Evolutionary conservation across 371 early-diverging fungal genomes (phyloP).

Genomic region (Funneliformis caledonium): DNA sequence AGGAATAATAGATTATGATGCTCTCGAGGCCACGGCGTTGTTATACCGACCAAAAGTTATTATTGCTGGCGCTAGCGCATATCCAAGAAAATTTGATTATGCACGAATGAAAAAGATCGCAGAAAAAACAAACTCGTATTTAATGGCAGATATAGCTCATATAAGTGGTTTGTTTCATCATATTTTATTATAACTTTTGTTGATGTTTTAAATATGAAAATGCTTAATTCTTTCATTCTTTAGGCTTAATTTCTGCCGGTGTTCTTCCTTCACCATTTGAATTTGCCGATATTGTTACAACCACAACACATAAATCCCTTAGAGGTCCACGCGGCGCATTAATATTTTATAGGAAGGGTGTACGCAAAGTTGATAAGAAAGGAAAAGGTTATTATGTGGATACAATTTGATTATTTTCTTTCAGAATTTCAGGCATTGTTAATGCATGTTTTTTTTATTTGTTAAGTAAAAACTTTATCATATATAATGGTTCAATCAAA

Average conservation of each 20-base stretch:
- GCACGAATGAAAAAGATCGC: conserved; percentile 90
- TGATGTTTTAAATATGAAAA: conserved; percentile 8
- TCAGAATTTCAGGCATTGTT: conserved; percentile 15
- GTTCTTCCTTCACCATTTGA: conserved; percentile 93
- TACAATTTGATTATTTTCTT: not conserved
- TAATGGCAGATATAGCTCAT: conserved; percentile 99
- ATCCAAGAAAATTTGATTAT: conserved; percentile 97
- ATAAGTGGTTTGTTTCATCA: conserved; percentile 69
- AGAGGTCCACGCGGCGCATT: conserved; percentile 99
- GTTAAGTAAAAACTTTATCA: not conserved
- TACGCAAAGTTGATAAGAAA: conserved; percentile 81
- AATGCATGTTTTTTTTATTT: conserved; percentile 3
- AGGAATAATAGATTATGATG: conserved; percentile 95
- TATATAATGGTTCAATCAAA: conserved; percentile 35
- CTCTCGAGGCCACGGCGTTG: conserved; percentile 81
- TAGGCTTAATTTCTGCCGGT: conserved; percentile 86
- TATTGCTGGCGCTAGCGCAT: conserved; percentile 98
- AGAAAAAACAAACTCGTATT: conserved; percentile 83
- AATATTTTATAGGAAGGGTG: conserved; percentile 98
- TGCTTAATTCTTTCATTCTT: not conserved
- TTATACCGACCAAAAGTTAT: conserved; percentile 97
- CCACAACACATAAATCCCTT: conserved; percentile 99
- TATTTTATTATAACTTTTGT: conserved; percentile 38
- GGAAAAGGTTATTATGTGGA: conserved; percentile 60
- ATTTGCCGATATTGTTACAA: conserved; percentile 97